phyloP scores from a whole-genome alignment of 2,329 filamentous ascomycete genomes.

The Ceratocystis destructans region DNA sequence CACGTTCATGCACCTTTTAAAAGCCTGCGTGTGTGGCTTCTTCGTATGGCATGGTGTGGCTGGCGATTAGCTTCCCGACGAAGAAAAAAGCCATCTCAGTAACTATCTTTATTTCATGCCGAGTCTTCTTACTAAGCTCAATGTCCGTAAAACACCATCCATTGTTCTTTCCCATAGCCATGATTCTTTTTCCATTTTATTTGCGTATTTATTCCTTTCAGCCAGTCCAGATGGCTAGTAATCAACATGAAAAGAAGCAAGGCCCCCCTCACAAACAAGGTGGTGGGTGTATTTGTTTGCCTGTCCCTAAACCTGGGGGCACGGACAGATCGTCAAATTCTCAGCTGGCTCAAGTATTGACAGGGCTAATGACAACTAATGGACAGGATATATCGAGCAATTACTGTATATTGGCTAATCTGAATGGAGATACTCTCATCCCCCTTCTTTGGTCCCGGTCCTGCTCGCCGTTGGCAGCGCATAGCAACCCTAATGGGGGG shows the following conservation, averaged over 20 bases:
- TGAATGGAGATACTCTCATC: background rate
- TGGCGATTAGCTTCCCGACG: too few species aligned
- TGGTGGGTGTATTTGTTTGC: background rate
- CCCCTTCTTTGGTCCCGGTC: background rate
- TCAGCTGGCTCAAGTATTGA: conserved; percentile 2
- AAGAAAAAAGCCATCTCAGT: too few species aligned
- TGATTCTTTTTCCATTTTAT: background rate
- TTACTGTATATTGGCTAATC: background rate
- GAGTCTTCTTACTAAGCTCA: background rate
- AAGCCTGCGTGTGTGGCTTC: background rate
- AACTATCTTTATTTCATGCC: background rate
- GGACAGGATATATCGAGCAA: background rate
- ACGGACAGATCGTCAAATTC: background rate
- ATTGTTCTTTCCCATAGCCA: background rate
- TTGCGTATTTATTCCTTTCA: background rate
- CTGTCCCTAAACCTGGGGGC: background rate
- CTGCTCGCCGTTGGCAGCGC: background rate
- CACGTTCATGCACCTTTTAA: background rate
- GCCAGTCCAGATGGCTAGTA: background rate
- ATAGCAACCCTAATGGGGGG: background rate
- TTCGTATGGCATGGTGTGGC: background rate
- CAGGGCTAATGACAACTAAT: conserved; percentile 2
- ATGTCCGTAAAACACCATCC: too few species aligned
- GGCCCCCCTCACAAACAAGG: too few species aligned
- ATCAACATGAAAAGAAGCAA: too few species aligned